These are phyloP conservation scores for Penicillium pancosmium DNA, from an alignment of 495 filamentous ascomycete species.

Conservation along the genomic window DNA sequence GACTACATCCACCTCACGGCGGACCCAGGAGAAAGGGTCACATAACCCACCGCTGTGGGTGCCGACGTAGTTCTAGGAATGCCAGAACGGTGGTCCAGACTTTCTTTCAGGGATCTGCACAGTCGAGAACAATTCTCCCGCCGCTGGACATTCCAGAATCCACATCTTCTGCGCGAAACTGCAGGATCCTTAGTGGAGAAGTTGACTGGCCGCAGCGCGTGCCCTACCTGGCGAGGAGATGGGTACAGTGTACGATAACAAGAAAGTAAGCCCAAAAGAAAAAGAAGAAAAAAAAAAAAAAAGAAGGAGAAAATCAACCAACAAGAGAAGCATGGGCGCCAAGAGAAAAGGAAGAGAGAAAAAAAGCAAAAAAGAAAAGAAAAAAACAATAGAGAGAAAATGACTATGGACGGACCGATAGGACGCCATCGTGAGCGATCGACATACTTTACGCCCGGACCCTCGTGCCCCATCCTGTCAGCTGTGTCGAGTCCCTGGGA, in stretches of 20 bases:
- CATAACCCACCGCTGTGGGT: no score
- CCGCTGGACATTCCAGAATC: neutral
- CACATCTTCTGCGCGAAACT: neutral
- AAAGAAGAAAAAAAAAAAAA: neutral
- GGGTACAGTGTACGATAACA: neutral
- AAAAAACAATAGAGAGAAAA: neutral
- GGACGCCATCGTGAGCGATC: neutral
- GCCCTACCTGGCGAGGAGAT: neutral
- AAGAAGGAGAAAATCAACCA: neutral
- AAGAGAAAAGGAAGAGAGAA: neutral
- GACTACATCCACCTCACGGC: no score
- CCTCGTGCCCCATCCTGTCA: neutral
- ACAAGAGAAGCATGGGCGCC: neutral
- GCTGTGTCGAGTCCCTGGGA: neutral
- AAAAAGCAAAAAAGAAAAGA: neutral
- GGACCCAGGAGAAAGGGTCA: no score
- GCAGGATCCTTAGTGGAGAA: neutral
- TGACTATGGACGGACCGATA: neutral
- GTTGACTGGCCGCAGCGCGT: neutral
- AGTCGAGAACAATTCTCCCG: neutral
- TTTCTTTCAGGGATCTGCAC: neutral
- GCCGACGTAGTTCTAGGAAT: no score
- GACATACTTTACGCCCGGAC: neutral
- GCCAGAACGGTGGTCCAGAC: neutral
- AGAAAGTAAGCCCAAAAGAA: neutral